Conservation (phyloP, 202 grass and related monocot genomes). For the Zoysia matrella region DNA sequence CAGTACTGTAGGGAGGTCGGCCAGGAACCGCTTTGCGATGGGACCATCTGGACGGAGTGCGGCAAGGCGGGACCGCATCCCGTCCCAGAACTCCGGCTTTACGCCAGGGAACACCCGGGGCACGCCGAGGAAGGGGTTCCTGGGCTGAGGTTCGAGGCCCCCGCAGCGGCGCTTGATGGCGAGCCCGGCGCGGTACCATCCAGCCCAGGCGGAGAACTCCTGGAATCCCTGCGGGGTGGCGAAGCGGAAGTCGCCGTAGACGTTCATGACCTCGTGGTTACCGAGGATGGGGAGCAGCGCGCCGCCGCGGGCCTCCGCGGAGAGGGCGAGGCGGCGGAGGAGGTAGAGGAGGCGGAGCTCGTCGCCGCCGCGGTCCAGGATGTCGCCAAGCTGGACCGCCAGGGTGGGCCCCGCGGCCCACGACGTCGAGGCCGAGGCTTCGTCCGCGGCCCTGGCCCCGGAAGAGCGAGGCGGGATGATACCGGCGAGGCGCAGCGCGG, state of each 20-base stretch:
- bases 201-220: constrained; percentile 78
- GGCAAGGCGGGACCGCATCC: constrained; percentile 77
- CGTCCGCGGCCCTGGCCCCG: not conserved
- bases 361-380: constrained; percentile 93
- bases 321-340: constrained; percentile 68
- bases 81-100: constrained; percentile 80
- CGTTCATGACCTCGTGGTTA: constrained; percentile 98
- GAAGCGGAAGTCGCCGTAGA: constrained; percentile 77
- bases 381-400: constrained; percentile 91
- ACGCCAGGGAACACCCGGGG: constrained; percentile 81
- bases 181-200: constrained; percentile 83
- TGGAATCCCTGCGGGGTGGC: constrained; percentile 60
- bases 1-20: constrained; percentile 74
- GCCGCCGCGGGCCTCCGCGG: constrained; percentile 64
- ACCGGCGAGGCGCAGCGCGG: constrained; percentile 78
- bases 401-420: constrained; percentile 79
- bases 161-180: constrained; percentile 84
- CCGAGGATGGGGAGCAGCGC: constrained; percentile 75
- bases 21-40: constrained; percentile 74
- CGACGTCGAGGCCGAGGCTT: constrained; percentile 27
- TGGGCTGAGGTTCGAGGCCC: constrained; percentile 44
- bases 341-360: constrained; percentile 89
- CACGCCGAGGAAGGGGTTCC: constrained; percentile 83
- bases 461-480: constrained; percentile 21
- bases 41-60: constrained; percentile 83